These are phyloP conservation scores for Pseudogymnoascus sp. DNA, from an alignment of 2,329 filamentous ascomycete species.

Conservation along the genomic window DNA sequence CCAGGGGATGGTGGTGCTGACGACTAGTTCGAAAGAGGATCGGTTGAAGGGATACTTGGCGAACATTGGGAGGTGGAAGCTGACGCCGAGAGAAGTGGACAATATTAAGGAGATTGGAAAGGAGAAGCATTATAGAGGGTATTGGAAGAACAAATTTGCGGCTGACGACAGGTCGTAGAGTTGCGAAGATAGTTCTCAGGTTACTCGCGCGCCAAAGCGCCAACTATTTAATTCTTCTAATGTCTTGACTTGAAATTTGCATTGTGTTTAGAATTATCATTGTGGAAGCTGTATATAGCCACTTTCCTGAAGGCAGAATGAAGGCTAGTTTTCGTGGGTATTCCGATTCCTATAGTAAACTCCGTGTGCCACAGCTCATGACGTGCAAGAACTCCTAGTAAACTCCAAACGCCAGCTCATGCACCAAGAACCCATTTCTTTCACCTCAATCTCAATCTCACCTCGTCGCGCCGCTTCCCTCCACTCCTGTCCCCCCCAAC, in stretches of 20 bases:
- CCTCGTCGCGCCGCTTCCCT: neutral
- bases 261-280: neutral
- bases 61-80: slow-evolving; percentile 48
- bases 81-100: slow-evolving; percentile 52
- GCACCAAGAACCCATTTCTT: neutral
- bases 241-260: neutral
- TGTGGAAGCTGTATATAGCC: neutral
- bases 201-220: slow-evolving; percentile 6
- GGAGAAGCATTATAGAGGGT: slow-evolving; percentile 55
- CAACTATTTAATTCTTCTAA: neutral
- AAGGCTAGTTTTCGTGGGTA: neutral
- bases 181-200: neutral
- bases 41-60: slow-evolving; percentile 49
- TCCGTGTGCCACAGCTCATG: neutral
- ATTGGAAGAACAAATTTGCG: slow-evolving; percentile 49
- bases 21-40: slow-evolving; percentile 53
- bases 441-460: neutral
- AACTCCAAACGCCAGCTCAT: neutral
- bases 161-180: slow-evolving; percentile 42
- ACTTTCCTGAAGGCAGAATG: neutral
- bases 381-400: neutral
- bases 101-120: slow-evolving; percentile 49
- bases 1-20: slow-evolving; percentile 51
- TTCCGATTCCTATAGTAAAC: neutral
- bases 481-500: neutral